These are phyloP conservation scores for Mortierella sp. DNA, from an alignment of 371 early-diverging fungal genomes.

Conservation along the genomic window DNA sequence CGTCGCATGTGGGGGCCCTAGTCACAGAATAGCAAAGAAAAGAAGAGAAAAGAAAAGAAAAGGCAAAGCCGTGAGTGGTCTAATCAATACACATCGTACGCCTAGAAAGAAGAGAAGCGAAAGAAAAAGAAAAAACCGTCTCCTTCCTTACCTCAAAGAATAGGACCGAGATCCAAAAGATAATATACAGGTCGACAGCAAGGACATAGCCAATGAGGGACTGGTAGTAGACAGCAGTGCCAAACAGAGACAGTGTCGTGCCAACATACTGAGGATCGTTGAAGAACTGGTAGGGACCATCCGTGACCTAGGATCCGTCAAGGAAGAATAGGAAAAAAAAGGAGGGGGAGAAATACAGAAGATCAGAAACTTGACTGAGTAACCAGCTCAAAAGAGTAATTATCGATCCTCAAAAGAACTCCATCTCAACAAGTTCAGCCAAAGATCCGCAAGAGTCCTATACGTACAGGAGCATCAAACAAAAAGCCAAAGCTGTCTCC, in stretches of 20 bases:
- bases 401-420: background rate
- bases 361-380: too few species aligned
- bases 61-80: background rate
- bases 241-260: slow-evolving; percentile 56
- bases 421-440: background rate
- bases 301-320: slow-evolving; percentile 42
- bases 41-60: background rate
- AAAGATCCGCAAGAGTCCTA: background rate
- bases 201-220: slow-evolving; percentile 56
- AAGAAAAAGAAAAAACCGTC: background rate
- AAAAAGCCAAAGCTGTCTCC: slow-evolving; percentile 59
- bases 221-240: slow-evolving; percentile 58
- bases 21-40: background rate
- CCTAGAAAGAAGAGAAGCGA: background rate
- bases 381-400: too few species aligned
- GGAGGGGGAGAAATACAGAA: slow-evolving; percentile 8
- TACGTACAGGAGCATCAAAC: slow-evolving; percentile 43
- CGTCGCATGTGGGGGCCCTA: slow-evolving; percentile 57
- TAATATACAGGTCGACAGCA: slow-evolving; percentile 53
- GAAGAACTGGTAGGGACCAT: slow-evolving; percentile 59
- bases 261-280: slow-evolving; percentile 64
- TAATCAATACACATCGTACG: background rate
- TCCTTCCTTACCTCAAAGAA: slow-evolving; percentile 50
- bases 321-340: slow-evolving; percentile 10
- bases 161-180: slow-evolving; percentile 57